Base-by-base conservation (phyloP, 768 basidiomycete genomes). In the Hericium erinaceus region DNA sequence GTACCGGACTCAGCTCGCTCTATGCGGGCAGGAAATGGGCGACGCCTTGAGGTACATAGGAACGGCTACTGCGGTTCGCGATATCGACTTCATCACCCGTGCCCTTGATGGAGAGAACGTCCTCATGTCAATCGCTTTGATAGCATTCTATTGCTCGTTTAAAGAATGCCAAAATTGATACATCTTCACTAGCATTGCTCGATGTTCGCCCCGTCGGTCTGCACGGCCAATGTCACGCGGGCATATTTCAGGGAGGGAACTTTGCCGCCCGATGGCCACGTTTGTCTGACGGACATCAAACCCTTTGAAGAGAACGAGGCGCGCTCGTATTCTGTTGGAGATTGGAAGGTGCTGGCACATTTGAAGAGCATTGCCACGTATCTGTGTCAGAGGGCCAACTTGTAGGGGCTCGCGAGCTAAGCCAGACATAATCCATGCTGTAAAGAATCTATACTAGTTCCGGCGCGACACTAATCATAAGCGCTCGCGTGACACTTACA, bases 61-160 rank as follows among this genome's bases (percentile, higher is more conserved):
- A 2, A 72, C 70, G 2, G 63, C 61, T 37, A 68, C 64, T 11
- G 69, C 71, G 24, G 70, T 67, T 9, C 63, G 71, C 9, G 71
- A 72, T 54, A 62, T 72, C 7, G 69, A 69, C 51, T 64, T 60
- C 54, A 61, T 70, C n/a, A 64, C 64, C n/a, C 56, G 56, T 2
- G 54, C 59, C 1, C 39, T 72, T 6, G 69, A 70, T 13, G 70
- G 71, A 11, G 58, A 65, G 11, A 62, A 68, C 37, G 58, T 64
- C 5, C 54, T 66, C 11, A 67, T 66, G 28, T 28, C 28, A 7
- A 28, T 28, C 28, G 3, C 28, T 28, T 28, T 28, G 28, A 28
- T n/a, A n/a, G n/a, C n/a, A n/a, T n/a, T 2, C 24, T 4, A 24
- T 4, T 24, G 24, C 24, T 2, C 24, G 24, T 24, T 24, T 24